Evolutionary conservation across 1,139 yeast genomes (phyloP).

Genomic region (Candida pseudocylindracea): DNA sequence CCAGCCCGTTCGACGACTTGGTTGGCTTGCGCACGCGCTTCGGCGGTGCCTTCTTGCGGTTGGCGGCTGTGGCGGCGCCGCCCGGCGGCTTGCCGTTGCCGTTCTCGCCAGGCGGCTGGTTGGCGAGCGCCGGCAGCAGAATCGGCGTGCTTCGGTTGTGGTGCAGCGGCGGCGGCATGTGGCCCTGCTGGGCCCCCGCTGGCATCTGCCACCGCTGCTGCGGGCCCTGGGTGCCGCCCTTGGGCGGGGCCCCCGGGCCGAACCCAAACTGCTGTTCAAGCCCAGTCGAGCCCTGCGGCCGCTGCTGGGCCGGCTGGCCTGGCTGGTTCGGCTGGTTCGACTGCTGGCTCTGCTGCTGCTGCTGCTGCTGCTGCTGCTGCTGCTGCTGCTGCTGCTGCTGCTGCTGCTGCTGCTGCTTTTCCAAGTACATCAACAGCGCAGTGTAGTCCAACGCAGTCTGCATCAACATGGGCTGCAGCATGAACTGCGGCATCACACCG

Average conservation of each 20-base stretch:
- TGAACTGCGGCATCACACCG: too few species aligned
- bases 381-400: slow-evolving; percentile 1
- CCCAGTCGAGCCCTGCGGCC: slow-evolving; percentile 1
- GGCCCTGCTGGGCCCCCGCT: background rate
- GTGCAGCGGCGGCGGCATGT: background rate
- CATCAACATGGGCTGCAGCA: too few species aligned
- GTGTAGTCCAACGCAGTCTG: too few species aligned
- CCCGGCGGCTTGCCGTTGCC: background rate
- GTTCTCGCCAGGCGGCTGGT: slow-evolving; percentile 1
- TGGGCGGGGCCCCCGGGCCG: too few species aligned
- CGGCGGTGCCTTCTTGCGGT: slow-evolving; percentile 5
- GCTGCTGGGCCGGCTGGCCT: slow-evolving; percentile 1
- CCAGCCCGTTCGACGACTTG: slow-evolving; percentile 3
- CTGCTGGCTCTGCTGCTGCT: slow-evolving; percentile 4
- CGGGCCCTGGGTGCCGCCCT: background rate
- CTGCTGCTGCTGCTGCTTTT: background rate
- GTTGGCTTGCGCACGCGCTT: slow-evolving; percentile 2
- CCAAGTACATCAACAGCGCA: too few species aligned
- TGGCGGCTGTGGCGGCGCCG: slow-evolving; percentile 4
- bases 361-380: slow-evolving; percentile 3
- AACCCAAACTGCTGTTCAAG: too few species aligned
- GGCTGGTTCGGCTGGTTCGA: slow-evolving; percentile 1
- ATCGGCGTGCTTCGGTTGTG: background rate
- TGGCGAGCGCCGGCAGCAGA: background rate
- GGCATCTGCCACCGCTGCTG: background rate